Base-by-base conservation (phyloP, 2,329 filamentous ascomycete genomes). In the Scytalidium sp. region DNA sequence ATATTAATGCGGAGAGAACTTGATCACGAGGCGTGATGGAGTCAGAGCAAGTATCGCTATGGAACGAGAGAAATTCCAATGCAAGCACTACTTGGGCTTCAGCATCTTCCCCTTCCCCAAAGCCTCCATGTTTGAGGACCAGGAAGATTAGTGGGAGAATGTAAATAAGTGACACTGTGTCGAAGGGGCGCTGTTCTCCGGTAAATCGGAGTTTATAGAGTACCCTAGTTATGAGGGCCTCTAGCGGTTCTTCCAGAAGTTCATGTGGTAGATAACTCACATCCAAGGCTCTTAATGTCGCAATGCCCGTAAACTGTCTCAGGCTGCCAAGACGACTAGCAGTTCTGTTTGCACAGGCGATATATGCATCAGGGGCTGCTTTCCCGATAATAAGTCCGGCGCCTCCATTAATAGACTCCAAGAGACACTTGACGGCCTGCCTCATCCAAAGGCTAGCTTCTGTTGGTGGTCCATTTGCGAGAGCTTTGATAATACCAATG, bases 181-280 rank as follows among this genome's bases (percentile, higher is more conserved):
- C 94, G 59, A 99, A 91, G 0, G 93, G 91, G n/a, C 92, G 83
- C 67, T 97, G 93, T 66, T 97, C 94, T 46, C 89, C 87, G 32
- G 92, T 81, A 66, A 96, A 96, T 15, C 92, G 87, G 47, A 99
- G 75, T 43, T 93, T 86, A 67, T 97, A 97, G 4, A 99, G 74
- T 1, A 97, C 84, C 67, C 94, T 83, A 2, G 93, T 97, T 11
- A 96, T 79, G 11, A 97, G 80, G 50, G 87, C 84, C 49, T 90
- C 89, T 8, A 97, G 75, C n/a, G 87, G 82, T 64, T 97, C 94
- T 55, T 88, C 78, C 54, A 85, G 80, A 51, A 93, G 78, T 46
- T 87, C 82, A 10, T 85, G 78, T 0, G 89, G 79, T 3, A 99
- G 71, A 9, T 88, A 80, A 15, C 83, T 82, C 27, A 90, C 83